Base-by-base conservation (phyloP, 2,329 filamentous ascomycete species). In the Fusarium poae region DNA sequence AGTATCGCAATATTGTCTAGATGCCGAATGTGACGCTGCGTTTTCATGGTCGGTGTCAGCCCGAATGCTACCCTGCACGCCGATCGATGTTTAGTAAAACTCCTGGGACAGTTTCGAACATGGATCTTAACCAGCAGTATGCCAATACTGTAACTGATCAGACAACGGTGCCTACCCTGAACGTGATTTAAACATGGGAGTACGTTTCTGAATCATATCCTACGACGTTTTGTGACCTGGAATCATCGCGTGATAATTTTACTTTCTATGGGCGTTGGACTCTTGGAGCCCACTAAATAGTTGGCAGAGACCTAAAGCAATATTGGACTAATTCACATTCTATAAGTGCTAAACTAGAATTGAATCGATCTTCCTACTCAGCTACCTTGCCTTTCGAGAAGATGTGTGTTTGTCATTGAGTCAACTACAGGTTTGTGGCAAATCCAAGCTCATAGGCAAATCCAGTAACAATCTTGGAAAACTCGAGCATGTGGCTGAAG, bases 401-500 rank as follows among this genome's bases (percentile, higher is more conserved):
- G 7, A 16, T 4, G 16, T 6, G 18, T 27, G 18, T 4, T 18
- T 1, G 16, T 15, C 10, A 12, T 29, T 6, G 18, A 13, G 6
- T 3, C 5, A 1, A 15, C 46, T 42, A 70, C 2, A 72, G 57
- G 3, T 23, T 61, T 3, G 70, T 40, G n/a, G 71, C 69, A 45
- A 92, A 92, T 4, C 91, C 80, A 34, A 85, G 72, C 77, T 85
- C 83, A 53, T 84, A 85, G 4, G 77, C 77, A 62, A 83, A 84
- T 1, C 82, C 83, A 20, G 83, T 74, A 8, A 82, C 83, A 72
- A 85, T 74, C 75, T 81, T 81, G 29, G 86, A 87, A 74, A 91
- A 89, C 79, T 91, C 86, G 15, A 89, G 78, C 82, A 90, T 88
- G 76, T 91, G 89, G 69, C 86, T 83, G 75, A 90, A 90, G 73